These are phyloP conservation scores for Plantago coronopus DNA, from an alignment of 305 asterid genomes.

Conservation along the genomic window DNA sequence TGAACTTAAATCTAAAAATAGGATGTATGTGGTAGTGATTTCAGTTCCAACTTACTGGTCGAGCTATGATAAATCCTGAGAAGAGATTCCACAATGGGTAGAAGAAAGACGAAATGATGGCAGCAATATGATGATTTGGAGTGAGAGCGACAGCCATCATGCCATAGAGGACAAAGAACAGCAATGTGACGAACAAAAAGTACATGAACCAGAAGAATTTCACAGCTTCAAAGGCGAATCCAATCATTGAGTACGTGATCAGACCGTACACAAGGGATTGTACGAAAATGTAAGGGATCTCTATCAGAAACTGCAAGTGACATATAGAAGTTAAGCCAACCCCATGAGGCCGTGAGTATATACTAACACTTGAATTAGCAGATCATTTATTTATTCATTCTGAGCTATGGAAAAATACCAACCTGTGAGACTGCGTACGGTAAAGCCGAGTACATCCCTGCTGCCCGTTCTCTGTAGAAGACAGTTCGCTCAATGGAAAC, in stretches of 20 bases:
- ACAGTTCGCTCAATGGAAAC: constrained; percentile 81
- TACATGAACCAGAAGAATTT: constrained; percentile 73
- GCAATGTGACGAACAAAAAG: constrained; percentile 67
- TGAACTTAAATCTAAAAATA: too few relatives aligned
- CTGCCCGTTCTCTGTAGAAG: constrained; percentile 80
- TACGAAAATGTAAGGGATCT: constrained; percentile 54
- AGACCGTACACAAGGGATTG: constrained; percentile 57
- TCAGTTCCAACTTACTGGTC: constrained; percentile 71
- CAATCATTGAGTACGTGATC: constrained; percentile 74
- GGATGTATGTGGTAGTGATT: background rate
- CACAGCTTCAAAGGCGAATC: constrained; percentile 55
- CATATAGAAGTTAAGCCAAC: too few relatives aligned
- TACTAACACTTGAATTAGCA: too few relatives aligned
- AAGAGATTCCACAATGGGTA: constrained; percentile 76
- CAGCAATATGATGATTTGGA: constrained; percentile 73
- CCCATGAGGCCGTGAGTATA: too few relatives aligned
- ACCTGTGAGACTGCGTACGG: constrained; percentile 95
- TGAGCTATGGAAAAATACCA: too few relatives aligned
- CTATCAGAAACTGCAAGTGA: constrained; percentile 60
- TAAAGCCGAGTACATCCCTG: constrained; percentile 84
- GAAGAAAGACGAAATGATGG: constrained; percentile 55
- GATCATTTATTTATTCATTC: too few relatives aligned
- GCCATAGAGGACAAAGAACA: constrained; percentile 77
- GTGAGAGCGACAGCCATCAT: constrained; percentile 88
- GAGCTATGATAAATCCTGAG: constrained; percentile 77